phyloP scores from a whole-genome alignment of 495 filamentous ascomycete genomes.

The Penicillium roqueforti region DNA sequence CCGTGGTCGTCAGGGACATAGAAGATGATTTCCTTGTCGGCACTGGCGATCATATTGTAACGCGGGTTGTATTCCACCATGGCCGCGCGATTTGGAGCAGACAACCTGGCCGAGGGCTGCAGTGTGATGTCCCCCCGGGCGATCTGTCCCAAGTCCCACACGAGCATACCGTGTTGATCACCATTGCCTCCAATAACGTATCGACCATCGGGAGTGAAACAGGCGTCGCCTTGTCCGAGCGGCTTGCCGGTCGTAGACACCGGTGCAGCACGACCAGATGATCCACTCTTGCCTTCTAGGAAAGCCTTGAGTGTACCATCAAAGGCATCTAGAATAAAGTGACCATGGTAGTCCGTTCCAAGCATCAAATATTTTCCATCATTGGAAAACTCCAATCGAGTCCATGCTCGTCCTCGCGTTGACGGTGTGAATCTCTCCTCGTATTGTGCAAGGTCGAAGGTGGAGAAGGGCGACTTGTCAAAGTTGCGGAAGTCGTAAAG shows the following conservation, averaged over 20 bases:
- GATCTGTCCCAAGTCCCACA: conserved; percentile 73
- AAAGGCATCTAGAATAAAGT: conserved; percentile 89
- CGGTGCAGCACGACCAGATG: conserved; percentile 43
- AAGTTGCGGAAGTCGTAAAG: conserved; percentile 93
- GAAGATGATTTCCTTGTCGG: conserved; percentile 81
- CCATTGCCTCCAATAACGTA: conserved; percentile 76
- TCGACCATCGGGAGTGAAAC: conserved; percentile 81
- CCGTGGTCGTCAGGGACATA: conserved; percentile 66
- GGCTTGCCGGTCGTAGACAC: conserved; percentile 45
- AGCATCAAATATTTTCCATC: conserved; percentile 85
- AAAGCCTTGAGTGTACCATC: conserved; percentile 68
- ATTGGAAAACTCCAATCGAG: conserved; percentile 86
- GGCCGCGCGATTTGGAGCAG: conserved; percentile 61
- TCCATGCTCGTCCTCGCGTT: conserved; percentile 61
- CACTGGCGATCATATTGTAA: conserved; percentile 83
- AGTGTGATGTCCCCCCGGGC: conserved; percentile 51
- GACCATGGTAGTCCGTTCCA: conserved; percentile 72
- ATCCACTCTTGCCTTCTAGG: conserved; percentile 44
- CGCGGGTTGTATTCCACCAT: conserved; percentile 85
- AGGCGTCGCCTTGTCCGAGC: conserved; percentile 72
- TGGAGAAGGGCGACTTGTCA: conserved; percentile 82
- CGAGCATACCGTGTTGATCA: conserved; percentile 62
- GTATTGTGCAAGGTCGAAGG: conserved; percentile 67
- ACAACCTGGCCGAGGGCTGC: conserved; percentile 59
- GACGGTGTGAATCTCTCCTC: conserved; percentile 54